phyloP scores from a whole-genome alignment of 805 yeast genomes.

The Candida dendrica region DNA sequence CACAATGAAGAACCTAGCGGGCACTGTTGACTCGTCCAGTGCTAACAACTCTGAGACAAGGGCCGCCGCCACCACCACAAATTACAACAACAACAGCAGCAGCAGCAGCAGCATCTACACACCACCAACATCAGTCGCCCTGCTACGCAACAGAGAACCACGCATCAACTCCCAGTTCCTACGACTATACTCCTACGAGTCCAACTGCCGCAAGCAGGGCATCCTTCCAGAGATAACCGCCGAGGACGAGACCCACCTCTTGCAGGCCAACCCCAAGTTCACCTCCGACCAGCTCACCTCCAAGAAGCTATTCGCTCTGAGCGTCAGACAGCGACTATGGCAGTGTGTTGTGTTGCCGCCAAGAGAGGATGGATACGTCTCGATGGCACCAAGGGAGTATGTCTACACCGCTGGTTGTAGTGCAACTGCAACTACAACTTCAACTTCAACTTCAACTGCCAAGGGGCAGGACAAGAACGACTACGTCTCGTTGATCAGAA shows the following conservation, averaged over 20 bases:
- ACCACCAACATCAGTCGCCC: conserved; percentile 1
- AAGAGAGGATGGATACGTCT: conserved; percentile 28
- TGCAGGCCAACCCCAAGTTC: conserved; percentile 11
- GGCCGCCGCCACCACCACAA: conserved; percentile 3
- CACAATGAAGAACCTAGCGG: conserved; percentile 7
- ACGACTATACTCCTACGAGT: conserved; percentile 43
- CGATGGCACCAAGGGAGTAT: conserved; percentile 10
- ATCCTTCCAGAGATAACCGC: conserved; percentile 25
- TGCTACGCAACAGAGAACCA: conserved; percentile 32
- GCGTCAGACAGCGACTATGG: conserved; percentile 47
- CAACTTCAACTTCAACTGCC: too few relatives aligned
- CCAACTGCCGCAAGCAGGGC: conserved; percentile 29
- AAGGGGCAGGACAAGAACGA: conserved; percentile 1
- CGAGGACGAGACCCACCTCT: conserved; percentile 24
- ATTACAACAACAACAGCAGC: conserved; percentile 3
- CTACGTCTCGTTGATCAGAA: conserved; percentile 14
- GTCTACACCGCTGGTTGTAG: conserved; percentile 9
- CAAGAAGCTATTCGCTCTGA: conserved; percentile 30
- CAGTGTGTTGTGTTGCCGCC: conserved; percentile 46
- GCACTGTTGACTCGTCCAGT: too few relatives aligned
- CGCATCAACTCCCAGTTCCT: conserved; percentile 44
- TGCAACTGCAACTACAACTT: too few relatives aligned
- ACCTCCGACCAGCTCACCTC: neutral
- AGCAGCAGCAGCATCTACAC: neutral
- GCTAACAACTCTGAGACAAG: too few relatives aligned